These are phyloP conservation scores for Lasiodiplodia sp. DNA, from an alignment of 2,329 filamentous ascomycete genomes.

Conservation along the genomic window DNA sequence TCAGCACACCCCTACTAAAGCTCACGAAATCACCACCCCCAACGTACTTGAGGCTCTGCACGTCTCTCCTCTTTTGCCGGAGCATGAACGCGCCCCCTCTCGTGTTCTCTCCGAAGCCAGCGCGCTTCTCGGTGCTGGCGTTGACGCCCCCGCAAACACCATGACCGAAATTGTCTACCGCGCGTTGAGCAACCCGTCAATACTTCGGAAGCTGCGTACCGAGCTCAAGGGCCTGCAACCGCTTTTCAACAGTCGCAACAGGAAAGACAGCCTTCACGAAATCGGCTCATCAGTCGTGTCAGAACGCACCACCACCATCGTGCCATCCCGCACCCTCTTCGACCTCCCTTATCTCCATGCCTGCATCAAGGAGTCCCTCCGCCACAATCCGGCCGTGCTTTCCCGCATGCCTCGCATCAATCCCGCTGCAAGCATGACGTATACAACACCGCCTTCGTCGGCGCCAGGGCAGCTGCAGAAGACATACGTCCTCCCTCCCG, in stretches of 20 bases:
- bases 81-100: conserved; percentile 14
- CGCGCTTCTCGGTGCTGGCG: conserved; percentile 33
- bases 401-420: too few species aligned
- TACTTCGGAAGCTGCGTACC: conserved; percentile 24
- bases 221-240: conserved; percentile 34
- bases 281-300: conserved; percentile 33
- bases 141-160: conserved; percentile 32
- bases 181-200: conserved; percentile 29
- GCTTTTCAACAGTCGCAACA: too few species aligned
- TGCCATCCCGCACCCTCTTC: neutral
- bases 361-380: too few species aligned
- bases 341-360: neutral
- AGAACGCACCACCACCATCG: neutral
- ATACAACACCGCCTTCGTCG: too few species aligned
- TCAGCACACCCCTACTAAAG: neutral
- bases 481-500: conserved; percentile 31
- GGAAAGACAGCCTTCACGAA: conserved; percentile 30
- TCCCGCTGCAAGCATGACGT: too few species aligned
- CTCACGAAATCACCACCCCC: neutral
- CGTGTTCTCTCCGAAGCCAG: conserved; percentile 32
- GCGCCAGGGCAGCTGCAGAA: too few species aligned
- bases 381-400: too few species aligned
- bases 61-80: conserved; percentile 20
- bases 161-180: conserved; percentile 32
- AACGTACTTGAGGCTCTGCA: neutral